Evolutionary conservation across 2,329 filamentous ascomycete species (phyloP).

Genomic region (Exophiala xenobiotica): DNA sequence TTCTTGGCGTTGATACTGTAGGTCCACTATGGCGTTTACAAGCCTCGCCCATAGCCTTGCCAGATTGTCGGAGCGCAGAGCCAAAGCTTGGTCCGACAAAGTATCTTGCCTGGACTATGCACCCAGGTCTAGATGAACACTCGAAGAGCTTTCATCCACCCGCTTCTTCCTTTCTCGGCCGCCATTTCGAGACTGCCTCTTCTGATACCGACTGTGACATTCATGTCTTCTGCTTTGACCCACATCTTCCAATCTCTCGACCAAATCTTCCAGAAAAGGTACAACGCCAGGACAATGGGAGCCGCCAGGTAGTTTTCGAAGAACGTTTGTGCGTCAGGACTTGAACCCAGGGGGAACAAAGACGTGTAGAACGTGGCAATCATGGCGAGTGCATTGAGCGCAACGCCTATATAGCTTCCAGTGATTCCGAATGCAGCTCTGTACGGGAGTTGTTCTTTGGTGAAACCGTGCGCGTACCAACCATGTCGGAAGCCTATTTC

Average conservation of each 20-base stretch:
- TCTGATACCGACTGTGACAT: slow-evolving; percentile 24
- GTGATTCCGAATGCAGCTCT: slow-evolving; percentile 71
- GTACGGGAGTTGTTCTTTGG: slow-evolving; percentile 75
- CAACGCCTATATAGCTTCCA: slow-evolving; percentile 78
- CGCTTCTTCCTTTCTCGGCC: slow-evolving; percentile 1
- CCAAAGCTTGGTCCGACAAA: too few species aligned
- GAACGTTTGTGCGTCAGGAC: slow-evolving; percentile 42
- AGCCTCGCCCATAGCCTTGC: too few species aligned
- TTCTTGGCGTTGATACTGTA: too few species aligned
- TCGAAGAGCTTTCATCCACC: slow-evolving; percentile 16
- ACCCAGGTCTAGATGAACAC: slow-evolving; percentile 7
- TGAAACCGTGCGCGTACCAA: slow-evolving; percentile 56
- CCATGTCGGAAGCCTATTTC: slow-evolving; percentile 54
- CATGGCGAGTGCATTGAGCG: slow-evolving; percentile 73
- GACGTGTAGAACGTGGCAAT: slow-evolving; percentile 87
- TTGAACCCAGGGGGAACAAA: slow-evolving; percentile 65
- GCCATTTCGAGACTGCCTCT: slow-evolving; percentile 21
- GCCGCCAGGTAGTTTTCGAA: slow-evolving; percentile 49
- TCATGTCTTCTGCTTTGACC: slow-evolving; percentile 22
- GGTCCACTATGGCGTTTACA: too few species aligned
- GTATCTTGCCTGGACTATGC: neutral
- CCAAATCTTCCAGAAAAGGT: slow-evolving; percentile 41
- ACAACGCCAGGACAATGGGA: slow-evolving; percentile 46
- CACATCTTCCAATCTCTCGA: slow-evolving; percentile 24
- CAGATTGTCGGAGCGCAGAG: too few species aligned